phyloP scores from a whole-genome alignment of 2,329 filamentous ascomycete species.

The Aspergillus sp. region DNA sequence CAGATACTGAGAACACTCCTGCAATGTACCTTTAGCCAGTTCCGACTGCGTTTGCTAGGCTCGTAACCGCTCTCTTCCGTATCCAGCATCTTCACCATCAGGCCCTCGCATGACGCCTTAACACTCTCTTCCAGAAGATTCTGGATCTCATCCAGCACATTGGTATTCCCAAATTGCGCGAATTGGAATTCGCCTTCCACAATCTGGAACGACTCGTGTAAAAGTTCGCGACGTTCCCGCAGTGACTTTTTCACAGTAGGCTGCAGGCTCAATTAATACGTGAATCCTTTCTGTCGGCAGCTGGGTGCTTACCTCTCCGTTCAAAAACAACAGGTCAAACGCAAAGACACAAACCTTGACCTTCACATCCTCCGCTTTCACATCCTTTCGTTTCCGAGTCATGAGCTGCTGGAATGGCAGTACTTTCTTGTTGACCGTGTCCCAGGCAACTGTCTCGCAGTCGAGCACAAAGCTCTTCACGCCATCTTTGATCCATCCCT shows the following conservation, averaged over 20 bases:
- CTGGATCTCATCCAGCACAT: slow-evolving; percentile 91
- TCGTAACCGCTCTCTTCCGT: slow-evolving; percentile 91
- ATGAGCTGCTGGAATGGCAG: slow-evolving; percentile 96
- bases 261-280: slow-evolving; percentile 25
- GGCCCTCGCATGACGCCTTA: slow-evolving; percentile 90
- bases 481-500: slow-evolving; percentile 82
- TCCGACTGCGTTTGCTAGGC: slow-evolving; percentile 90
- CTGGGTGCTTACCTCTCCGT: slow-evolving; percentile 63
- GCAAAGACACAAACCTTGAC: slow-evolving; percentile 97
- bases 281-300: neutral
- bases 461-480: slow-evolving; percentile 97
- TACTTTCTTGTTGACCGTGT: slow-evolving; percentile 90
- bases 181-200: slow-evolving; percentile 89
- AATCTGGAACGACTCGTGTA: slow-evolving; percentile 69
- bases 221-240: slow-evolving; percentile 74
- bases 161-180: slow-evolving; percentile 80
- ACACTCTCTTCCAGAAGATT: slow-evolving; percentile 88
- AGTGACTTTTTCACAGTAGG: slow-evolving; percentile 82
- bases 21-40: slow-evolving; percentile 83
- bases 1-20: neutral
- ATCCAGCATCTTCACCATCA: slow-evolving; percentile 99
- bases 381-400: slow-evolving; percentile 96
- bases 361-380: slow-evolving; percentile 91
- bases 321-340: slow-evolving; percentile 90
- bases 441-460: slow-evolving; percentile 97